Percentiles rank a stretch among this genome's conserved stretches.
Evolutionary conservation across 2,329 filamentous ascomycete genomes (phyloP).

Genomic region (Lachnellula subtilissima): DNA sequence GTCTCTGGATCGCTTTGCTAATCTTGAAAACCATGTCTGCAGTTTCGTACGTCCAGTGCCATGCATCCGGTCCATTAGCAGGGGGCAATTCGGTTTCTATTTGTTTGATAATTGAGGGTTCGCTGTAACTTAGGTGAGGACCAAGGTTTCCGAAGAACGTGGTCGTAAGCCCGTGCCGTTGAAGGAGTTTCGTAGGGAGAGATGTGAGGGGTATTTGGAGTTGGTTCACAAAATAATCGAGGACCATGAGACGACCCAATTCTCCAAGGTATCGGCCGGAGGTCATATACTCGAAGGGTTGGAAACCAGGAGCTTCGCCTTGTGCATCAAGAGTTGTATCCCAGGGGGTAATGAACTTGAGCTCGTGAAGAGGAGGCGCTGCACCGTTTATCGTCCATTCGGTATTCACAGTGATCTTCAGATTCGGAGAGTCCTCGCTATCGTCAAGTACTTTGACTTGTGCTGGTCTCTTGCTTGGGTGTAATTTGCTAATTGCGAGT

Average conservation of each 20-base stretch:
- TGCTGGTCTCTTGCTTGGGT: conserved; percentile 55
- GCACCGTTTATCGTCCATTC: conserved; percentile 80
- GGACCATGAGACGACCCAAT: conserved; percentile 69
- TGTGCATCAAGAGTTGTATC: conserved; percentile 61
- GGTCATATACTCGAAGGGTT: conserved; percentile 97
- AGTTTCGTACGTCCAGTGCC: conserved; percentile 58
- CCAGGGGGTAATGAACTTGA: conserved; percentile 65
- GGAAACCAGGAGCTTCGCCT: conserved; percentile 74
- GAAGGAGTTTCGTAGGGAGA: conserved; percentile 18
- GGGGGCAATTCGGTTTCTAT: conserved; percentile 51
- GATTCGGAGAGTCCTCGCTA: conserved; percentile 41
- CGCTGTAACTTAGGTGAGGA: conserved; percentile 41
- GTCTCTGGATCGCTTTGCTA: conserved; percentile 63
- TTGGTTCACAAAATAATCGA: conserved; percentile 70
- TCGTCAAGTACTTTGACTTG: conserved; percentile 46
- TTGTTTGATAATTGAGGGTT: conserved; percentile 39
- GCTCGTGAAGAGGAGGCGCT: conserved; percentile 58
- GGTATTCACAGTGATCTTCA: conserved; percentile 74
- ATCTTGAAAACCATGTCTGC: conserved; percentile 60
- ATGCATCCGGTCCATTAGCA: conserved; percentile 41
- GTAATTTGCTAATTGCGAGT: conserved; percentile 57
- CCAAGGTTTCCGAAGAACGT: conserved; percentile 68
- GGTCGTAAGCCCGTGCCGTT: conserved; percentile 50
- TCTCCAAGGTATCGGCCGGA: conserved; percentile 90
- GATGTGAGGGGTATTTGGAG: conserved; percentile 13